Percentiles rank a stretch among this genome's conserved stretches.
Conservation (phyloP, 306 rosid species). For the Ochetophila trinervis region DNA sequence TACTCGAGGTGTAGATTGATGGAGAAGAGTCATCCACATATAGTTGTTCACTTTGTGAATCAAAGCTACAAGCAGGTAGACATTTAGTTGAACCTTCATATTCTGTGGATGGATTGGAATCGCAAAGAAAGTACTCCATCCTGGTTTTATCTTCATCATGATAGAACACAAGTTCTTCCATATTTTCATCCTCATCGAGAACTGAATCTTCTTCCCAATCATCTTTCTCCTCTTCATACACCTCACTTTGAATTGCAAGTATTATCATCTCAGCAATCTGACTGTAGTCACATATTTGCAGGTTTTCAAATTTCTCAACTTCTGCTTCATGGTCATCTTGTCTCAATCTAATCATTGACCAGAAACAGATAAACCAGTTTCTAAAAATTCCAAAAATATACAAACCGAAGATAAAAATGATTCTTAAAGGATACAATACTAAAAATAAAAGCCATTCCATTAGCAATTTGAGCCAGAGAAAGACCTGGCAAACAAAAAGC, state of each 20-base stretch:
- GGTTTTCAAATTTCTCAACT: constrained; percentile 17
- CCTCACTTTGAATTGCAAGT: neutral
- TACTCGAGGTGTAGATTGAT: neutral
- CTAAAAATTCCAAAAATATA: neutral
- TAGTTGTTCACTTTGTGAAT: neutral
- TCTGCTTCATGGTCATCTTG: neutral
- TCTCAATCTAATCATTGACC: constrained; percentile 1
- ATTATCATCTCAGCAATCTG: neutral
- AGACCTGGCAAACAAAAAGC: constrained; percentile 16
- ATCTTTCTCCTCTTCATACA: neutral
- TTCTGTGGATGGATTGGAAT: constrained; percentile 1
- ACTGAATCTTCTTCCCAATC: neutral
- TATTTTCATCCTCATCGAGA: neutral
- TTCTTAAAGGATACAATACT: neutral
- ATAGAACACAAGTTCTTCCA: neutral
- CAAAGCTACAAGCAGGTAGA: constrained; percentile 6
- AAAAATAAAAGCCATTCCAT: constrained; percentile 7
- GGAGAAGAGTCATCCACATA: constrained; percentile 1
- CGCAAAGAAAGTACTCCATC: neutral
- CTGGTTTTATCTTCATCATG: neutral
- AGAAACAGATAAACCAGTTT: constrained; percentile 4
- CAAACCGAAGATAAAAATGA: neutral
- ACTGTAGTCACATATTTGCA: neutral
- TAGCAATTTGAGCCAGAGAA: constrained; percentile 19
- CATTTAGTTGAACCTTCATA: neutral